Conservation (phyloP, 1,284 basidiomycete species). For the Peniophora sp. region DNA sequence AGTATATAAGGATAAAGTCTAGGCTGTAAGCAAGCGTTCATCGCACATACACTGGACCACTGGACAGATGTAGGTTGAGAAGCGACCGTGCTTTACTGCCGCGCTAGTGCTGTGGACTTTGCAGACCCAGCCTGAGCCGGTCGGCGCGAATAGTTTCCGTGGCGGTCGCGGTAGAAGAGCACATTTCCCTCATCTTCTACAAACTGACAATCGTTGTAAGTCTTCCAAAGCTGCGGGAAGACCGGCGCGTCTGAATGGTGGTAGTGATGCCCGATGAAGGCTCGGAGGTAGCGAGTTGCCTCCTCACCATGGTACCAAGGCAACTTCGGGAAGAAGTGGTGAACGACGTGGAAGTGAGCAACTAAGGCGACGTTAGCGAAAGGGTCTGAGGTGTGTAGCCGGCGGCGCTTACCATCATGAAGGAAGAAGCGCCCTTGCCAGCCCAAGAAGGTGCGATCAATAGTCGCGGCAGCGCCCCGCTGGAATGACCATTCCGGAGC, state of each 20-base stretch:
- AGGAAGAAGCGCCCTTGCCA: constrained; percentile 37
- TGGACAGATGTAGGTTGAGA: too few relatives aligned
- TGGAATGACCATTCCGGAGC: constrained; percentile 46
- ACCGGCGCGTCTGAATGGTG: constrained; percentile 36
- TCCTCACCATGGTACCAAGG: constrained; percentile 38
- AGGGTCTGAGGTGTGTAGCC: not conserved
- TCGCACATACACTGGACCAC: too few relatives aligned
- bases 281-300: constrained; percentile 42
- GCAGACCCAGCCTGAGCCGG: constrained; percentile 12
- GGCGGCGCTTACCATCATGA: constrained; percentile 18
- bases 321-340: constrained; percentile 29
- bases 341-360: constrained; percentile 33
- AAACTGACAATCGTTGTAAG: constrained; percentile 57
- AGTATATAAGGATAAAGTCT: too few relatives aligned
- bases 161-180: constrained; percentile 58
- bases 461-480: constrained; percentile 57
- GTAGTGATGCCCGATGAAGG: constrained; percentile 48
- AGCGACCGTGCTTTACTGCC: too few relatives aligned
- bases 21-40: too few relatives aligned
- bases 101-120: too few relatives aligned
- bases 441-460: constrained; percentile 50
- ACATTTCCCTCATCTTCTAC: constrained; percentile 58
- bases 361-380: constrained; percentile 14
- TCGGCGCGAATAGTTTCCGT: constrained; percentile 31
- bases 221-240: constrained; percentile 49